Evolutionary conservation across 2,329 filamentous ascomycete species (phyloP).

Genomic region (Colletotrichum lini): DNA sequence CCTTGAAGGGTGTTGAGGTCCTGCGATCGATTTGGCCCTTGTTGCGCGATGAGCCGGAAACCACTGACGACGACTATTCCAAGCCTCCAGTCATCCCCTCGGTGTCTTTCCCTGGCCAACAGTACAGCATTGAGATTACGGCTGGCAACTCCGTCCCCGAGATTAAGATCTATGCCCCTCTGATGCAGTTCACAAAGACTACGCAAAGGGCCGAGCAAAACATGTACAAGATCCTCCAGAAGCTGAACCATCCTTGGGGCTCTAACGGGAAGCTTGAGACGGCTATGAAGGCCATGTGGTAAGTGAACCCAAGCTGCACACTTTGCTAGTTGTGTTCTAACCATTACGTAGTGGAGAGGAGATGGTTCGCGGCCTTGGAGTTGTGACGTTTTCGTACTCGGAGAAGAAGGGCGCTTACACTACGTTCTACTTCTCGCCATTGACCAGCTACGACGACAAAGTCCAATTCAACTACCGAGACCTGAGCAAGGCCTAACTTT

Average conservation of each 20-base stretch:
- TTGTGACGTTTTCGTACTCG: not conserved
- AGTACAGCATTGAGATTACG: not conserved
- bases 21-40: not conserved
- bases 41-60: not conserved
- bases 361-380: not conserved
- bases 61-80: not conserved
- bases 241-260: not conserved
- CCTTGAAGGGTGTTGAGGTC: not conserved
- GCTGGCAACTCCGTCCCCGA: not conserved
- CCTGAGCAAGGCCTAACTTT: not conserved
- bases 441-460: not conserved
- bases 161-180: not conserved
- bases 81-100: not conserved
- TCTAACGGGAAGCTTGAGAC: not conserved
- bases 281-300: not conserved
- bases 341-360: not conserved
- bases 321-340: not conserved
- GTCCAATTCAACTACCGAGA: not conserved
- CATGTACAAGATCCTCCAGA: conserved; percentile 2
- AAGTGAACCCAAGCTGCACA: not conserved
- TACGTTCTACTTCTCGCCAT: not conserved
- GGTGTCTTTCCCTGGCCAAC: not conserved
- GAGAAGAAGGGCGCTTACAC: conserved; percentile 2
- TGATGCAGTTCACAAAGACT: not conserved
- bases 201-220: conserved; percentile 1